A percentile compares a stretch with the other conserved stretches of the same genome.
Evolutionary conservation across 495 filamentous ascomycete genomes (phyloP).

Genomic region (Pseudevernia furfuracea): DNA sequence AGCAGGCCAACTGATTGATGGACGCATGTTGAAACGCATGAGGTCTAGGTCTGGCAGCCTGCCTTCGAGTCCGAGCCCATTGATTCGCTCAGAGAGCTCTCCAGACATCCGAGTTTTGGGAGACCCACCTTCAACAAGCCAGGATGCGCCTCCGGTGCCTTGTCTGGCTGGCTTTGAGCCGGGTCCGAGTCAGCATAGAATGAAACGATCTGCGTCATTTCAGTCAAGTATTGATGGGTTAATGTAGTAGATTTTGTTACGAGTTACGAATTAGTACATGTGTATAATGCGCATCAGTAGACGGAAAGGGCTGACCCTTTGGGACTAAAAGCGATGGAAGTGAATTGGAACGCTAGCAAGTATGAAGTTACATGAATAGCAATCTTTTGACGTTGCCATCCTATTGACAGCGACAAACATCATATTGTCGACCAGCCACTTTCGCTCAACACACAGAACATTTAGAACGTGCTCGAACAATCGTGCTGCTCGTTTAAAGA

Average conservation of each 20-base stretch:
- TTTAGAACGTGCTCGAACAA: neutral
- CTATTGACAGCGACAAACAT: neutral
- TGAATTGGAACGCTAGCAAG: neutral
- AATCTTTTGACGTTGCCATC: neutral
- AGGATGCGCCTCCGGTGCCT: constrained; percentile 1
- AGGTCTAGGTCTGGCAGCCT: constrained; percentile 61
- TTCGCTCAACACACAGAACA: neutral
- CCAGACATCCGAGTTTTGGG: constrained; percentile 9
- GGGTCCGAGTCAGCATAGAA: constrained; percentile 8
- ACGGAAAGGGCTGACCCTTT: neutral
- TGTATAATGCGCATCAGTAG: constrained; percentile 1
- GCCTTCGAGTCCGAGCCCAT: constrained; percentile 45
- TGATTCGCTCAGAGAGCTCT: constrained; percentile 43
- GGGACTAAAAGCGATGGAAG: neutral
- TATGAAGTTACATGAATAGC: neutral
- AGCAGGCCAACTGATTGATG: constrained; percentile 58
- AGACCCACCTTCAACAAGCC: neutral
- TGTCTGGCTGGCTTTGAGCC: neutral
- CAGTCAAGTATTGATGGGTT: constrained; percentile 12
- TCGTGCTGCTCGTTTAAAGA: neutral
- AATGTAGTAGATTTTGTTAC: neutral
- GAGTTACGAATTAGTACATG: neutral
- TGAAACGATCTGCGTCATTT: constrained; percentile 18
- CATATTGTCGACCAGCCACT: neutral
- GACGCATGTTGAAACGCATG: constrained; percentile 55